Evolutionary conservation across 1,284 basidiomycete genomes (phyloP), one percentile per base, ranked within the genome.

Genomic region (Neolentinus lepideus): DNA sequence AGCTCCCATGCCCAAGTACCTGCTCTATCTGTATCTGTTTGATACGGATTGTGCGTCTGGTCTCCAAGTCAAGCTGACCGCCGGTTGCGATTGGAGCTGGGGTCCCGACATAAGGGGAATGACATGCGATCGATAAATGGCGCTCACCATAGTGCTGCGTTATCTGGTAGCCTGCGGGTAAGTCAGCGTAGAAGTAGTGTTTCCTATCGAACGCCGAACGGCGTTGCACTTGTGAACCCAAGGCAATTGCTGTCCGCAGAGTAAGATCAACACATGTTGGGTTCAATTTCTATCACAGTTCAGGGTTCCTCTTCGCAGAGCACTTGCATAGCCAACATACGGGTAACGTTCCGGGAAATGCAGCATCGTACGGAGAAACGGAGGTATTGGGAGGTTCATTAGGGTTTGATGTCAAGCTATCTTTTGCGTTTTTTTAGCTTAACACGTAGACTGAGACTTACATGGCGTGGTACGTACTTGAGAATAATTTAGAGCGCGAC

Each of bases 101-200:
- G 2, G 10, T 14, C 33, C 24, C 53, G 57, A 21, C 46, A 36
- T 53, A 12, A 26, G 27, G 8, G 31, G 31, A 11, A 10, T 14
- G 10, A 45, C 25, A 19, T 22, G 19, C 46, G 25, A 14, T 52
- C 51, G 38, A 11, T 1, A 26, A 11, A 33, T n/a, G 26, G n/a
- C 19, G 64, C 81, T 56, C 55, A 89, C 88, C 78, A 69, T 98
- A 98, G 62, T 93, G 90, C 66, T 98, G 96, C 0, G 96, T 98
- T 60, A 98, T 96, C 72, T 99, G 97, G 70, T 95, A 99, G 0
- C 95, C 96, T 2, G 88, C 78, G 0, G 97, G 94, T 29, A 98
- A 80, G 70, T 99, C 96, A 1, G 92, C 83, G 67, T 99, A 99
- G 71, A 98, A 98, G 69, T 99, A 99, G 69, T 99, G 96, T 68